Evolutionary conservation across 495 filamentous ascomycete genomes (phyloP).

Genomic region (Aspergillus bertholletiae): DNA sequence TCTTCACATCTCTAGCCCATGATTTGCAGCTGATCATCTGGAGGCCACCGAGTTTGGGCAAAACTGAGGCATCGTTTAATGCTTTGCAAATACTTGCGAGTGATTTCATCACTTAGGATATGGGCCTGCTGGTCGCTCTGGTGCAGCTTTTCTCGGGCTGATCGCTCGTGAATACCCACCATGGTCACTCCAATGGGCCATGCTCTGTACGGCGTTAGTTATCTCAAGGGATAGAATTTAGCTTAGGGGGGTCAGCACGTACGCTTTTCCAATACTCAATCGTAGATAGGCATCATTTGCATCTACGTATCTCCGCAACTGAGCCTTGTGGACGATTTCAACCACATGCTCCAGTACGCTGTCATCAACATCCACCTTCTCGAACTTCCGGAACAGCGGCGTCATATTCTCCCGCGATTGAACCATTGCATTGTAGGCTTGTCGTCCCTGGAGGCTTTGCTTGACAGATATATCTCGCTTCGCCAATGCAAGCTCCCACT

Average conservation of each 20-base stretch:
- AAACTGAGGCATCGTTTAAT: constrained; percentile 97
- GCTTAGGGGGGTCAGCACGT: constrained; percentile 18
- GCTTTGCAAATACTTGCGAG: constrained; percentile 92
- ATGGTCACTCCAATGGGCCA: constrained; percentile 99
- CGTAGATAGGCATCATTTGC: constrained; percentile 93
- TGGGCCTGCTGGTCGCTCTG: constrained; percentile 84
- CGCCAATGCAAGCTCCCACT: constrained; percentile 80
- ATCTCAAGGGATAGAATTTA: background rate
- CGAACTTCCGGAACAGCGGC: constrained; percentile 87
- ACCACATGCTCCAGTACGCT: constrained; percentile 77
- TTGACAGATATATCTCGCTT: constrained; percentile 59
- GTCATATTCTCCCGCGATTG: constrained; percentile 81
- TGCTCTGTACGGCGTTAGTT: constrained; percentile 45
- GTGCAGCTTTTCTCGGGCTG: constrained; percentile 91
- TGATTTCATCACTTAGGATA: constrained; percentile 94
- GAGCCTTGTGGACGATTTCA: constrained; percentile 90
- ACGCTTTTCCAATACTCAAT: constrained; percentile 93
- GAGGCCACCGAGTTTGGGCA: constrained; percentile 94
- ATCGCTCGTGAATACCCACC: constrained; percentile 98
- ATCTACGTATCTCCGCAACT: constrained; percentile 88
- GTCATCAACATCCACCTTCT: constrained; percentile 72
- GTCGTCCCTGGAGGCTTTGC: constrained; percentile 71
- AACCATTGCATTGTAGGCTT: constrained; percentile 73
- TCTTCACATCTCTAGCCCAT: constrained; percentile 66
- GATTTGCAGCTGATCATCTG: constrained; percentile 85